Base-by-base conservation (phyloP, 2,329 filamentous ascomycete species). In the Exophiala oligosperma region DNA sequence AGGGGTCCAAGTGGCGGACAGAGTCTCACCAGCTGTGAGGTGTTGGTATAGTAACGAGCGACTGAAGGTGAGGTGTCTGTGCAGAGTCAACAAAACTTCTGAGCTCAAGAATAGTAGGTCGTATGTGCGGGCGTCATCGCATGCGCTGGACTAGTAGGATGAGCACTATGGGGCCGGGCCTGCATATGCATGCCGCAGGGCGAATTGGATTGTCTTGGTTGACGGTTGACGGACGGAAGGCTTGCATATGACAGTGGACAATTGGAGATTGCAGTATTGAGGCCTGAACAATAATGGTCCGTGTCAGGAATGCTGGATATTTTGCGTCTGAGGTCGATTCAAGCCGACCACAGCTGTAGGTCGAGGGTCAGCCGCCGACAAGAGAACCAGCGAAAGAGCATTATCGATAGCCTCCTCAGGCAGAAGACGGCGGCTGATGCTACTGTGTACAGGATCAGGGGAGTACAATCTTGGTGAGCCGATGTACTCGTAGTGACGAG, bases 101-200 rank as follows among this genome's bases (percentile, higher is more conserved):
- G 21, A 41, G 47, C 28, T 46, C 37, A 44, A 35, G 38, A 41
- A 23, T 28, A 49, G 47, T 49, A 26, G 41, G n/a, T 14, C 29
- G 47, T 43, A 12, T 50, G 41, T 49, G 57, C 32, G 26, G 57
- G 55, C 55, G 48, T 58, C 55, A 56, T 56, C 35, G 26, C 56
- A 56, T 40, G 23, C 38, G 47, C 1, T 37, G 40, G 52, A 53
- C 54, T 51, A 21, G 32, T 35, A 28, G 32, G 47, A 44, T 52
- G 57, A 48, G 49, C 54, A 53, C 44, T 52, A 56, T 52, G 59
- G 53, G 38, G 57, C 51, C 48, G 52, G 56, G 41, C 51, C 17
- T 59, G 55, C 54, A 62, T 61, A 65, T 66, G 64, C 64, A 66
- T 52, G 61, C 63, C 65, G 61, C 64, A 66, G 64, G 64, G 64